Base-by-base conservation (phyloP, 1,139 yeast genomes). In the Martiniozyma asiatica region DNA sequence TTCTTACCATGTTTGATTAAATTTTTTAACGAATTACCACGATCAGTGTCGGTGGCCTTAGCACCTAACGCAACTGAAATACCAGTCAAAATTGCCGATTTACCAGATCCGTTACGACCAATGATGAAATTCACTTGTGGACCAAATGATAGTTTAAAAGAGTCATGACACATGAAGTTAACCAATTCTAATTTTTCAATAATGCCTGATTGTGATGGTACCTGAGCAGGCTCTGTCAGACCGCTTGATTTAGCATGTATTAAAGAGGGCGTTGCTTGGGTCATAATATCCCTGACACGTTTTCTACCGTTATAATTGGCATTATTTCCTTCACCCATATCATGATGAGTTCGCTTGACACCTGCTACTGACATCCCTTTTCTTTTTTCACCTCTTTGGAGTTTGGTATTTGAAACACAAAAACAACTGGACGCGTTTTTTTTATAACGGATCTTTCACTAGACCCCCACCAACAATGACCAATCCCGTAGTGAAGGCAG, bases 61-160 rank as follows among this genome's bases (percentile, higher is more conserved):
- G 94, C 94, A n/a, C 98, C 98, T 8, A 89, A 58, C 6, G 95
- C 93, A 9, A 85, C 78, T 3, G 92, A 74, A 6, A 92, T 73
- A 1, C 95, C 97, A 0, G 97, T 87, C 38, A 92, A 58, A 19
- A 92, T 68, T 1, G 98, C 95, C 53, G 92, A 76, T 49, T 92
- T 92, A 20, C 99, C 99, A 20, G 94, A 77, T 3, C 99, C 99
- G 47, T 92, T 92, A 40, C 81, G 69, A 9, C 99, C 99, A 22
- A 85, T 81, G 35, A 92, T 82, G 47, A 92, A 84, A 53, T 89
- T 92, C 40, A 89, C 65, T 35, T 78, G 72, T 0, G 94, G 93
- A 1, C 94, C 94, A 25, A 92, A 63, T 2, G 67, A 68, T 12
- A 89, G 56, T 34, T 73, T 75, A 45, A 92, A 79, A 32, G 80